Percentiles rank a stretch among this genome's conserved stretches.
Evolutionary conservation across 768 basidiomycete genomes (phyloP).

Genomic region (Tricholoma sp.): DNA sequence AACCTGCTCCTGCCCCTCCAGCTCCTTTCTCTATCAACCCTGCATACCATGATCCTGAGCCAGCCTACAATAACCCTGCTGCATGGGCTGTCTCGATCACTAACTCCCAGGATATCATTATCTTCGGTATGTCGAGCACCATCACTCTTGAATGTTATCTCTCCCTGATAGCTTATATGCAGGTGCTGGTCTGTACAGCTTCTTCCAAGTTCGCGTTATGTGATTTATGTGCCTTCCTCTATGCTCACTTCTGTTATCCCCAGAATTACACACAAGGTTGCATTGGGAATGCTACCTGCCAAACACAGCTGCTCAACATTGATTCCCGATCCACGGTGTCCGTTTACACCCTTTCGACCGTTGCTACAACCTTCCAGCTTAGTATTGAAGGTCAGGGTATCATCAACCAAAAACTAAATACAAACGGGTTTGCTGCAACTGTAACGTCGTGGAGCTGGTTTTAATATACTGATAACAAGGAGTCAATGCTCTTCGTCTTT

Average conservation of each 20-base stretch:
- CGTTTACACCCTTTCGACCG: constrained; percentile 58
- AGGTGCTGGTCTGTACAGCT: constrained; percentile 70
- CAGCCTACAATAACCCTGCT: constrained; percentile 26
- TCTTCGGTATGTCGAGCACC: constrained; percentile 44
- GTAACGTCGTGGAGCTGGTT: constrained; percentile 42
- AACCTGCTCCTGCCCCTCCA: constrained; percentile 53
- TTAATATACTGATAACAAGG: too few relatives aligned
- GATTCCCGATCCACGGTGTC: constrained; percentile 42
- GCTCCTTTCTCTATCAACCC: constrained; percentile 45
- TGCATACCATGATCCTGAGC: constrained; percentile 51
- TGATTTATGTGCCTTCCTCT: background rate
- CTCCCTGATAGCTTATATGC: background rate
- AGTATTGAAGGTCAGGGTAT: constrained; percentile 44
- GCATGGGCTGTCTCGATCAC: constrained; percentile 57
- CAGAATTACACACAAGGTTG: constrained; percentile 55
- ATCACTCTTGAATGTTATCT: background rate
- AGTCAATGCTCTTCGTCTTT: too few relatives aligned
- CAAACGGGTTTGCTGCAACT: constrained; percentile 54
- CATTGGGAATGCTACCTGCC: constrained; percentile 42
- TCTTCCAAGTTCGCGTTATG: constrained; percentile 44
- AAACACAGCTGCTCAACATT: constrained; percentile 51
- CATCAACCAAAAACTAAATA: constrained; percentile 43
- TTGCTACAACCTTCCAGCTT: constrained; percentile 48
- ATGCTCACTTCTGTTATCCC: background rate
- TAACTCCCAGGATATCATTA: constrained; percentile 48